Evolutionary conservation across 192 early-diverging fungal genomes (phyloP).

Genomic region (Gamsiella multidivaricata): DNA sequence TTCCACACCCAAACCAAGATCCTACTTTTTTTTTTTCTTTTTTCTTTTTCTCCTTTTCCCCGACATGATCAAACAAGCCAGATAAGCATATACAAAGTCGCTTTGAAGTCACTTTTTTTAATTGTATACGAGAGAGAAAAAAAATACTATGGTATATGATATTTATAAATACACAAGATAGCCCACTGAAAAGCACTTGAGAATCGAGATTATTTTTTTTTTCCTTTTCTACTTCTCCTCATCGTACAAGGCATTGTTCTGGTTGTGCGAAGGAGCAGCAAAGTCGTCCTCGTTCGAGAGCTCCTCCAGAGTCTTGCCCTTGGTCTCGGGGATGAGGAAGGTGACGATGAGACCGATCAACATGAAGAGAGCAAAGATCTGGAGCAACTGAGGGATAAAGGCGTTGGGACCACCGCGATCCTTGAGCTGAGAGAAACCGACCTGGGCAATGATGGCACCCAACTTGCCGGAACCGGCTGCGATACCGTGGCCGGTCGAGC

Average conservation of each 20-base stretch:
- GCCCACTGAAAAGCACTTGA: not conserved
- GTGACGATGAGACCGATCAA: conserved; percentile 72
- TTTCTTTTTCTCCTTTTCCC: no score
- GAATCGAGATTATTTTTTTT: not conserved
- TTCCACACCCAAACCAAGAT: no score
- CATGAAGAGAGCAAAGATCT: conserved; percentile 82
- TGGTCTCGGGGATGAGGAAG: conserved; percentile 77
- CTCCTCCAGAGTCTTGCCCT: conserved; percentile 81
- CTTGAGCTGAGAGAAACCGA: conserved; percentile 77
- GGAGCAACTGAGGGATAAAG: conserved; percentile 67
- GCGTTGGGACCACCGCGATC: conserved; percentile 72
- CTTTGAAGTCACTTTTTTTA: no score
- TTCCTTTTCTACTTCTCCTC: conserved; percentile 21
- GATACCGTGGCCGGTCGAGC: conserved; percentile 82
- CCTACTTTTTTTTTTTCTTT: no score
- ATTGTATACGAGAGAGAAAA: no score
- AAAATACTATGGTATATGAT: no score
- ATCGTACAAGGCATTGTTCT: conserved; percentile 18
- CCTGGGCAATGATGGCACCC: conserved; percentile 78
- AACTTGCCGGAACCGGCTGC: conserved; percentile 81
- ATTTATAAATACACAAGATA: conserved; percentile 3
- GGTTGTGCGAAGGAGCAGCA: not conserved
- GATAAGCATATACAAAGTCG: no score
- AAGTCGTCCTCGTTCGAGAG: conserved; percentile 46
- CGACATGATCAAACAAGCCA: no score